Evolutionary conservation across 176 grass and related monocot genomes (phyloP), one percentile per base, ranked within the genome.

Genomic region (Urochloa ruziziensis): DNA sequence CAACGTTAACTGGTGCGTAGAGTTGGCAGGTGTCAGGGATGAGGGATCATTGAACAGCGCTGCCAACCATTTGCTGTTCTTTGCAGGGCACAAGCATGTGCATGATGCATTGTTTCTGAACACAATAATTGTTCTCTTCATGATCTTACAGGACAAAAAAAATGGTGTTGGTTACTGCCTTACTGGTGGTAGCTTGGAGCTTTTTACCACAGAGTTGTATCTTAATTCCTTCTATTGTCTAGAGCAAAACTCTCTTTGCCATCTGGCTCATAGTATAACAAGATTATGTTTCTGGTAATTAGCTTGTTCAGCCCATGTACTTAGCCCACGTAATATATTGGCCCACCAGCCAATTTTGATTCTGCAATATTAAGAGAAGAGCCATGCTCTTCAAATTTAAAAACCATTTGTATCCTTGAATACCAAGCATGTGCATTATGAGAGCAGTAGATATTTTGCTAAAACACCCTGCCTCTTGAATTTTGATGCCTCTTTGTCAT

Each of bases 1-100:
- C 19, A 69, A 54, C 33, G 27, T 36, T 75, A 47, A 89, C 78
- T 65, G 77, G 62, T 54, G 62, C 65, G 64, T 28, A 65, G 19
- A 66, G 25, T 32, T 78, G 28, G 15, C 39, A 29, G 2, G 4
- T 71, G 58, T 67, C 65, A 79, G 64, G 57, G 34, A 23, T 67
- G 57, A 79, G 64, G 57, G 34, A 23, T 70, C 66, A 78, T 40
- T 86, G 30, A 67, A 83, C 35, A 28, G 8, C 2, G 57, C 70
- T 68, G 51, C 37, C 82, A 74, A 27, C 65, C 32, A 62, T 34
- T 32, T 88, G 32, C 12, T 75, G 46, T 65, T 66, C 29, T 62
- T 12, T 88, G 67, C 35, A 23, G 56, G 51, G 77, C 82, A 85
- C 14, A 63, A 4, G 77, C 77, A 85, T 81, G 53, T 81, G 70